Conservation (phyloP, 768 basidiomycete genomes). For the Ephemerocybe angulata region DNA sequence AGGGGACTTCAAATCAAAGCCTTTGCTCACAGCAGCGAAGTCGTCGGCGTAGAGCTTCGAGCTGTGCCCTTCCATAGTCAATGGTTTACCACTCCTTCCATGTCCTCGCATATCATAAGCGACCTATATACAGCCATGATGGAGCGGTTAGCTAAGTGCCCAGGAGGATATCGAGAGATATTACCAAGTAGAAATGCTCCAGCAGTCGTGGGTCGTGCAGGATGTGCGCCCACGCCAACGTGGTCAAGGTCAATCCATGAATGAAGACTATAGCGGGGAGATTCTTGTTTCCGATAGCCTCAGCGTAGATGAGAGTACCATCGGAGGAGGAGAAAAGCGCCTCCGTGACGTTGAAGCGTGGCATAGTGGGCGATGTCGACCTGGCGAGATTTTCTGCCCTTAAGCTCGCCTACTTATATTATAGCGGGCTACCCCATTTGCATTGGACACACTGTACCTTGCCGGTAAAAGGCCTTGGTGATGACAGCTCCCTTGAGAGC, state of each 20-base stretch:
- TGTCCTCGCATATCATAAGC: slow-evolving; percentile 34
- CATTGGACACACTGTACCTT: too few species aligned
- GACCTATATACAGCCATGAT: slow-evolving; percentile 20
- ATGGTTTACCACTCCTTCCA: slow-evolving; percentile 32
- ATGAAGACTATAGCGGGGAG: neutral
- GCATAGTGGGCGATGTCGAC: too few species aligned
- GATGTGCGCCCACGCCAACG: neutral
- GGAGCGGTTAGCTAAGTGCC: too few species aligned
- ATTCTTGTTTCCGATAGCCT: neutral
- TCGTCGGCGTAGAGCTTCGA: slow-evolving; percentile 29
- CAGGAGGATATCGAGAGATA: too few species aligned
- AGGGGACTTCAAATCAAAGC: slow-evolving; percentile 25
- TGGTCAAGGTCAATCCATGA: neutral
- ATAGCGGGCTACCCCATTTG: too few species aligned
- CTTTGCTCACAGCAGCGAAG: slow-evolving; percentile 27
- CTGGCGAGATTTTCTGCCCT: too few species aligned
- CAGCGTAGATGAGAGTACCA: neutral
- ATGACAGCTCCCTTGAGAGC: too few species aligned
- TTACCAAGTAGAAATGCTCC: too few species aligned
- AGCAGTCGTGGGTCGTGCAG: neutral
- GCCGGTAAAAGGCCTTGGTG: too few species aligned
- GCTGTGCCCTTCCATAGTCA: slow-evolving; percentile 20
- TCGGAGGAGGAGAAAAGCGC: neutral
- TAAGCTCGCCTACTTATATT: too few species aligned
- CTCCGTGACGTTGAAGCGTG: too few species aligned